Evolutionary conservation across 257 asterid genomes (phyloP), one percentile per base, ranked within the genome.

Genomic region (Solanum etuberosum): DNA sequence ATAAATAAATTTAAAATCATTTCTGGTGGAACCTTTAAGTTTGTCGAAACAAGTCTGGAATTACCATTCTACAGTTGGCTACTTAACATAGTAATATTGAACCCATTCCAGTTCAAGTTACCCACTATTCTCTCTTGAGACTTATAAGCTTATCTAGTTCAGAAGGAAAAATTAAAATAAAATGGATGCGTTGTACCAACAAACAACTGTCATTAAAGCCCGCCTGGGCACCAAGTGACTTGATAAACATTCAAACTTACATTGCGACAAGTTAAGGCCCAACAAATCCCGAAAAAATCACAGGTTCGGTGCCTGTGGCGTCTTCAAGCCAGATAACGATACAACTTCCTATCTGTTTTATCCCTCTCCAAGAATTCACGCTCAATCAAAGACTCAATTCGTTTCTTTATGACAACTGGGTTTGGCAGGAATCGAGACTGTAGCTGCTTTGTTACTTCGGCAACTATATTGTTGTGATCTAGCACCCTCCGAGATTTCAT

Each of bases 321-420:
- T 86, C 83, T 37, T 89, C 91, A 89, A 71, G 91, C 91, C 87
- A 89, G 59, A 82, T 87, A 89, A 83, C 89, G 91, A 72, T 87
- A 89, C 25, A 89, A 78, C 88, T 89, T 89, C 85, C 91, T 89
- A 82, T 89, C 91, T 3, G 57, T 85, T 87, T 85, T 81, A 71
- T 89, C 91, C 54, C 91, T 89, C 86, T 89, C 91, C 82, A 89
- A 89, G 80, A 89, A 89, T 46, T 89, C 90, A 57, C 91, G 80
- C 85, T 89, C 91, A 68, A 89, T 89, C 61, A 89, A 68, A 32
- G 90, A 87, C 70, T 89, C 91, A 42, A 89, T 89, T 14, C 89
- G 86, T 32, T 89, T 89, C 90, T 89, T 89, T 63, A 89, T 85
- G 8, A 89, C 87, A 38, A 89, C 91, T 9, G 91, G 91, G 80